Evolutionary conservation across 2,329 filamentous ascomycete genomes (phyloP).

Genomic region (Stylonectria norvegica): DNA sequence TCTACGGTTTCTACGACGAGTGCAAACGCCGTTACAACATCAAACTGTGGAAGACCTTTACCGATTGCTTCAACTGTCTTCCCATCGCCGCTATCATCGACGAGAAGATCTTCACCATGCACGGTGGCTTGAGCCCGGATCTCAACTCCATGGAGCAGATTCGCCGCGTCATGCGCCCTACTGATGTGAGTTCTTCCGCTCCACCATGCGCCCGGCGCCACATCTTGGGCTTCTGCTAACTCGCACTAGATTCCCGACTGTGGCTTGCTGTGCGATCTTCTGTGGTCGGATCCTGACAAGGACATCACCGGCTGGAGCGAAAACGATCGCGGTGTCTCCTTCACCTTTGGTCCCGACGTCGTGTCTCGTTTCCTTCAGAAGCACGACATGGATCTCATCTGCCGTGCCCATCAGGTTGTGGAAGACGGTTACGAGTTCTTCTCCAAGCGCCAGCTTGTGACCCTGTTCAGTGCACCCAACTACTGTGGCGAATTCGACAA

Average conservation of each 20-base stretch:
- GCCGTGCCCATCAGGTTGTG: conserved; percentile 96
- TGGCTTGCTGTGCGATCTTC: conserved; percentile 90
- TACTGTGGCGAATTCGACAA: conserved; percentile 99
- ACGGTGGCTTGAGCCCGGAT: conserved; percentile 93
- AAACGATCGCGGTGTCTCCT: conserved; percentile 97
- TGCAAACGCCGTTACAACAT: conserved; percentile 99
- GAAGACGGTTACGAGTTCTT: conserved; percentile 99
- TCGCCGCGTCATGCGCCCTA: conserved; percentile 95
- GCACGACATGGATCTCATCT: conserved; percentile 99
- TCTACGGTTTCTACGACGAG: conserved; percentile 99
- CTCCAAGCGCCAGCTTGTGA: conserved; percentile 95
- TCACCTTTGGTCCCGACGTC: conserved; percentile 96
- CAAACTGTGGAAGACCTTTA: conserved; percentile 99
- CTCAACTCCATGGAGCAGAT: conserved; percentile 99
- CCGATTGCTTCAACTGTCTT: conserved; percentile 98
- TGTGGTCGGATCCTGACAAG: conserved; percentile 99
- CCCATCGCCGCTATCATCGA: conserved; percentile 98
- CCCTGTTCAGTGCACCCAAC: conserved; percentile 95
- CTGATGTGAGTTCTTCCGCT: conserved; percentile 71
- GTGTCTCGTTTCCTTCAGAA: conserved; percentile 97
- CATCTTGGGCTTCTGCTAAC: conserved; percentile 7
- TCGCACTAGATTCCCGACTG: conserved; percentile 84
- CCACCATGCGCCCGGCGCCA: conserved; percentile 19
- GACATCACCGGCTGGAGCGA: conserved; percentile 99
- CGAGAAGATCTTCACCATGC: conserved; percentile 99